phyloP scores from a whole-genome alignment of 805 yeast genomes.

The Yarrowia osloensis region DNA sequence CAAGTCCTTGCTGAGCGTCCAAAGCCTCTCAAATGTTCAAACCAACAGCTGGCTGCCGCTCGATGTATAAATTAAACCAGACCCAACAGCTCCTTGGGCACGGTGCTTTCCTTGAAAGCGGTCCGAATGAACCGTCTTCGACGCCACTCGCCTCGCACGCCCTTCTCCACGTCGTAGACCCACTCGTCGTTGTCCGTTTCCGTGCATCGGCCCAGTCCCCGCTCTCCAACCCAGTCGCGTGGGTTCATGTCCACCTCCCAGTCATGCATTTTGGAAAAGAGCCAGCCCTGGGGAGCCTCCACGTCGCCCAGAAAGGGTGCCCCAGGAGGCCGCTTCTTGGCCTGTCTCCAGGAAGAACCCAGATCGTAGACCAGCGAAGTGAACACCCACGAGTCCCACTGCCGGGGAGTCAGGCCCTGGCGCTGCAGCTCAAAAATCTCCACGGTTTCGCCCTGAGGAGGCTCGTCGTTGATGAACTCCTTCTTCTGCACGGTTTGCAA shows the following conservation, averaged over 20 bases:
- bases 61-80: slow-evolving; percentile 6
- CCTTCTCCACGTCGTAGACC: slow-evolving; percentile 44
- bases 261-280: slow-evolving; percentile 56
- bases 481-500: slow-evolving; percentile 11
- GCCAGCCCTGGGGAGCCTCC: slow-evolving; percentile 73
- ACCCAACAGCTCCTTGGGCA: slow-evolving; percentile 19
- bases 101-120: slow-evolving; percentile 13
- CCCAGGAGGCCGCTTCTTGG: slow-evolving; percentile 67
- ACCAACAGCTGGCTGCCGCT: too few relatives aligned
- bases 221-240: slow-evolving; percentile 52
- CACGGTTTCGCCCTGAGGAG: slow-evolving; percentile 44
- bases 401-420: slow-evolving; percentile 58
- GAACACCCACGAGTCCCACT: slow-evolving; percentile 64
- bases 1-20: too few relatives aligned
- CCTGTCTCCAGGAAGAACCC: slow-evolving; percentile 49
- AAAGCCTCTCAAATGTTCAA: too few relatives aligned
- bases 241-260: slow-evolving; percentile 70
- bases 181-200: slow-evolving; percentile 39
- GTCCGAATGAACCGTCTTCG: slow-evolving; percentile 45
- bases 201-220: slow-evolving; percentile 42
- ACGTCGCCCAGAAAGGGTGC: slow-evolving; percentile 56
- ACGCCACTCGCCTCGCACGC: slow-evolving; percentile 45
- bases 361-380: slow-evolving; percentile 58
- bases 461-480: slow-evolving; percentile 27
- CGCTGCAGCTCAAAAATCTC: slow-evolving; percentile 77